A percentile compares a stretch with the other conserved stretches of the same genome.
phyloP scores from a whole-genome alignment of 164 flowering plant species.

The Cinnamomum chago region DNA sequence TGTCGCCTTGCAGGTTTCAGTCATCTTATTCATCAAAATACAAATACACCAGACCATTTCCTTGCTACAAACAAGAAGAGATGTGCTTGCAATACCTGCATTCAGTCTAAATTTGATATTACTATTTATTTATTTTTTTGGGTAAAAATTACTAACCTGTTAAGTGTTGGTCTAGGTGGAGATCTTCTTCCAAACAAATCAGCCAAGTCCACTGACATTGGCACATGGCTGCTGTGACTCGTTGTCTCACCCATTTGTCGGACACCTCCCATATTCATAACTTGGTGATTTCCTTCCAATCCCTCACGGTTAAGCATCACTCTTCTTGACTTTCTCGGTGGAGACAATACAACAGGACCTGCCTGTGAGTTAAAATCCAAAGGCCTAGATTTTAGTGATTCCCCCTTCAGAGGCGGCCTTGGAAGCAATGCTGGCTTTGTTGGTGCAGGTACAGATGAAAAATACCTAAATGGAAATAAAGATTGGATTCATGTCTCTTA shows the following conservation, averaged over 20 bases:
- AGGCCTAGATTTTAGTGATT: conserved; percentile 41
- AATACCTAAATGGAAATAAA: conserved; percentile 47
- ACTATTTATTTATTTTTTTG: conserved; percentile 20
- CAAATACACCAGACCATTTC: background rate
- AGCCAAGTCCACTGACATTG: conserved; percentile 72
- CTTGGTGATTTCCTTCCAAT: conserved; percentile 37
- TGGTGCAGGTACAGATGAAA: conserved; percentile 79
- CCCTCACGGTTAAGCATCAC: conserved; percentile 75
- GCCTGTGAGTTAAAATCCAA: conserved; percentile 48
- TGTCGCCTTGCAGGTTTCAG: too few relatives aligned
- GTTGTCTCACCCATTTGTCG: conserved; percentile 39
- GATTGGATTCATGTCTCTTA: background rate
- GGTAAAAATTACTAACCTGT: conserved; percentile 51
- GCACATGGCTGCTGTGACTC: conserved; percentile 52
- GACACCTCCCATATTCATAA: conserved; percentile 34
- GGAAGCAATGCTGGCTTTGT: conserved; percentile 83
- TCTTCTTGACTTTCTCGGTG: conserved; percentile 80
- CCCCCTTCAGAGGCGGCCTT: conserved; percentile 80
- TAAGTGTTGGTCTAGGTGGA: conserved; percentile 75
- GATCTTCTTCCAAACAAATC: conserved; percentile 64
- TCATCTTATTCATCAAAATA: too few relatives aligned
- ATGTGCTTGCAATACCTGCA: background rate
- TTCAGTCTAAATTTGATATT: background rate
- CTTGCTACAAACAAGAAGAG: background rate
- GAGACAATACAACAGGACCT: conserved; percentile 84